phyloP scores from a whole-genome alignment of 1,139 yeast genomes.

The Kurtzmaniella natalensis region DNA sequence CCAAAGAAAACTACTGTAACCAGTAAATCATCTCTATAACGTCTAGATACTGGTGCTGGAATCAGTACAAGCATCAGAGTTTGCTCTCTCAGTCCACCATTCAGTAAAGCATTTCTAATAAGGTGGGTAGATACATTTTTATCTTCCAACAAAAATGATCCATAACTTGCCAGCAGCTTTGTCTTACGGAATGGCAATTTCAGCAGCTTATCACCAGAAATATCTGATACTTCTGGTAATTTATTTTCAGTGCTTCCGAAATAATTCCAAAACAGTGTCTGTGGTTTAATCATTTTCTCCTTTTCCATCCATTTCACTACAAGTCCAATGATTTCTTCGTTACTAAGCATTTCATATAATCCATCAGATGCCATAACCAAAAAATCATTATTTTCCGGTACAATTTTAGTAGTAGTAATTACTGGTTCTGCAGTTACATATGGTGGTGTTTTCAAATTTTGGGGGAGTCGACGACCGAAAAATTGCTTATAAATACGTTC shows the following conservation, averaged over 20 bases:
- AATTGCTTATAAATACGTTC: conserved; percentile 69
- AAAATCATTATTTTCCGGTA: conserved; percentile 72
- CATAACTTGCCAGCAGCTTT: conserved; percentile 29
- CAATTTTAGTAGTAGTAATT: conserved; percentile 74
- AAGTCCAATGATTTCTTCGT: conserved; percentile 87
- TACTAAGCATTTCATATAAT: conserved; percentile 82
- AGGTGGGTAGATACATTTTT: conserved; percentile 88
- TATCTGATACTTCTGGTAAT: conserved; percentile 59
- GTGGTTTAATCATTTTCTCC: conserved; percentile 59
- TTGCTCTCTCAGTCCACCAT: conserved; percentile 82
- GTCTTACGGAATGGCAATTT: conserved; percentile 44
- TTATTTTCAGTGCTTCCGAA: conserved; percentile 46
- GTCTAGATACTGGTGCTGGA: conserved; percentile 89
- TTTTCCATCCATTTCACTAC: conserved; percentile 93
- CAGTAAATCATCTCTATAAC: conserved; percentile 92
- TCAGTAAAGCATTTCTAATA: conserved; percentile 87
- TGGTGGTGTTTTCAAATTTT: conserved; percentile 82
- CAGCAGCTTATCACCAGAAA: conserved; percentile 50
- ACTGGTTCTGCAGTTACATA: conserved; percentile 97
- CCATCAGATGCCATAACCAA: conserved; percentile 95
- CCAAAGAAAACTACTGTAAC: conserved; percentile 95
- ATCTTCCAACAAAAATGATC: conserved; percentile 60
- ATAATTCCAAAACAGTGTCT: conserved; percentile 45
- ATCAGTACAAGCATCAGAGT: conserved; percentile 85
- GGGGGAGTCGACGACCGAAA: conserved; percentile 81